These are phyloP conservation scores for Rhodotorula sp. DNA, from an alignment of 1,284 basidiomycete genomes.

Conservation along the genomic window DNA sequence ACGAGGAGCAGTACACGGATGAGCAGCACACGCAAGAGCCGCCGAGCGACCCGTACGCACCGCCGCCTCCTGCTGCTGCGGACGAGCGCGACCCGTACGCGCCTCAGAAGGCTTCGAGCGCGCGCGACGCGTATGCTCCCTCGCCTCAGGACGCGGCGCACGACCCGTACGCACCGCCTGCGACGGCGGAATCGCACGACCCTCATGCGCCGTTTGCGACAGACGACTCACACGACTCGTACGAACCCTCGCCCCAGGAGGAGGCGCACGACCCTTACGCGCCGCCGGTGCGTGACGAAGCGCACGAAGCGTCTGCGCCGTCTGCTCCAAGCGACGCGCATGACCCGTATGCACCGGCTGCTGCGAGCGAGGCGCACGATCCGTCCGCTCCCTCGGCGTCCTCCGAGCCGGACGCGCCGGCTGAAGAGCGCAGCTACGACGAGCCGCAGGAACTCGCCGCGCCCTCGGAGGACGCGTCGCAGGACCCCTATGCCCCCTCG, in stretches of 20 bases:
- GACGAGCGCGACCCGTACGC: not conserved
- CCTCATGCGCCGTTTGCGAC: conserved; percentile 1
- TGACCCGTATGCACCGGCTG: too few species aligned
- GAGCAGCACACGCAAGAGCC: not conserved
- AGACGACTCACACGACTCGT: not conserved
- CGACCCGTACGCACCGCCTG: not conserved
- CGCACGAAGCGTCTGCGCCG: not conserved
- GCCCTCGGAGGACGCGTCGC: too few species aligned
- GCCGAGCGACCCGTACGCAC: not conserved
- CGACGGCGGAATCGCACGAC: not conserved
- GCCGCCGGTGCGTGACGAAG: not conserved
- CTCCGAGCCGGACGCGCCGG: too few species aligned
- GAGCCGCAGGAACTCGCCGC: too few species aligned
- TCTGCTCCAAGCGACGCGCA: not conserved
- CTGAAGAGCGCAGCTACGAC: too few species aligned
- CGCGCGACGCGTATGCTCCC: too few species aligned
- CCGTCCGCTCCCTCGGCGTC: too few species aligned
- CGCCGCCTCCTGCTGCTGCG: not conserved
- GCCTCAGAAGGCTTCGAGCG: not conserved
- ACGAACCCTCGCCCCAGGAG: not conserved
- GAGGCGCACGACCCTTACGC: not conserved
- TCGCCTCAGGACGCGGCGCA: not conserved
- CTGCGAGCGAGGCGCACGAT: not conserved
- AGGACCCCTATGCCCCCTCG: too few species aligned
- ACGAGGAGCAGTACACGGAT: not conserved